Conservation (phyloP, 805 yeast genomes). For the Candida andamanensis region DNA sequence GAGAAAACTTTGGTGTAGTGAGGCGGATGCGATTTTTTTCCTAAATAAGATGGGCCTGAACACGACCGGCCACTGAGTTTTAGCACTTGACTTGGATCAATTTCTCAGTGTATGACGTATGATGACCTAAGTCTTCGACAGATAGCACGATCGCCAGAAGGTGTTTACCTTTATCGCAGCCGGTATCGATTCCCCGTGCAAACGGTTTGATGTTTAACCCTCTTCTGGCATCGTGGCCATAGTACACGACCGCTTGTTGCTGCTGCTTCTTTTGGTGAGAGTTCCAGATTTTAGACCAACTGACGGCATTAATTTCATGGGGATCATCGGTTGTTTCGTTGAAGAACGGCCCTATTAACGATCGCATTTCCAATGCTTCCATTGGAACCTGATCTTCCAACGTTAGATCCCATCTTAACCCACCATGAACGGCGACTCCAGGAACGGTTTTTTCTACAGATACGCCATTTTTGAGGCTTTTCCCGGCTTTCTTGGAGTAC, state of each 20-base stretch:
- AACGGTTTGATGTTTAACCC: constrained; percentile 64
- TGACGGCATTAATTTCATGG: constrained; percentile 28
- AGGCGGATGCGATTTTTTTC: constrained; percentile 3
- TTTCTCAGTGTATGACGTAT: constrained; percentile 22
- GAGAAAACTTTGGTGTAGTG: constrained; percentile 4
- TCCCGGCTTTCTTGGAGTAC: constrained; percentile 19
- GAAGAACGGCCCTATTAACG: constrained; percentile 61
- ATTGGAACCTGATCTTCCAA: constrained; percentile 56
- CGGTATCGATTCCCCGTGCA: constrained; percentile 77
- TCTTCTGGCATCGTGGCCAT: constrained; percentile 85
- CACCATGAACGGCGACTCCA: constrained; percentile 77
- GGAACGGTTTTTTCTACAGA: constrained; percentile 6
- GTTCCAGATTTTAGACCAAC: constrained; percentile 59
- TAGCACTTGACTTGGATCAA: constrained; percentile 16
- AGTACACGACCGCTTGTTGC: constrained; percentile 49
- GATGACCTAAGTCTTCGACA: too few species aligned
- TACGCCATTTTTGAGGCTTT: constrained; percentile 20
- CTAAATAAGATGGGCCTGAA: too few species aligned
- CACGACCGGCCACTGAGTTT: too few species aligned
- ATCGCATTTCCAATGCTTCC: constrained; percentile 65
- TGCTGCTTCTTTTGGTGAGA: constrained; percentile 34
- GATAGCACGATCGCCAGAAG: constrained; percentile 60
- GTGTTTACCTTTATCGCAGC: constrained; percentile 72
- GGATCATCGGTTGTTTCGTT: constrained; percentile 50
- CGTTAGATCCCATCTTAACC: constrained; percentile 62